phyloP scores from a whole-genome alignment of 2,329 filamentous ascomycete genomes.

The Diplodia corticola region DNA sequence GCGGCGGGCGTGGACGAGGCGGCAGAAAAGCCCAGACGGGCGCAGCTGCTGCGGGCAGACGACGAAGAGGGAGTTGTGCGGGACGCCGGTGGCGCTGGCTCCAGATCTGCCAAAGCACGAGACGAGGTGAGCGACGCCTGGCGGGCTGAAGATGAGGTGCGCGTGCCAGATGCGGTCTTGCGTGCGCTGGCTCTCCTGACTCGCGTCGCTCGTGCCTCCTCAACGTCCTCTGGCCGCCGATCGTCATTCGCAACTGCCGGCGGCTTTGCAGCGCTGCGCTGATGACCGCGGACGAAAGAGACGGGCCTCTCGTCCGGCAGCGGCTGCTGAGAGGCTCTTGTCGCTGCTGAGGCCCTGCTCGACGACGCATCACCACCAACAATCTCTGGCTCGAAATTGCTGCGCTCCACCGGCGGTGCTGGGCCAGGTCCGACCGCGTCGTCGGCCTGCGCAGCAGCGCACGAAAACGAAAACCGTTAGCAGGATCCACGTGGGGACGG shows the following conservation, averaged over 20 bases:
- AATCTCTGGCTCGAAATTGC: slow-evolving; percentile 12
- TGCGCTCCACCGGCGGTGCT: slow-evolving; percentile 17
- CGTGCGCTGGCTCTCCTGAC: slow-evolving; percentile 11
- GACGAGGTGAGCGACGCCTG: background rate
- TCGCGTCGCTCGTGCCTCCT: slow-evolving; percentile 20
- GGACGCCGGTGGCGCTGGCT: background rate
- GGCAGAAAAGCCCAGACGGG: background rate
- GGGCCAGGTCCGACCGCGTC: slow-evolving; percentile 16
- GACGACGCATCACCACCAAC: slow-evolving; percentile 1
- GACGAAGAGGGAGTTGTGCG: slow-evolving; percentile 10
- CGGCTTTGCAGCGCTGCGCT: slow-evolving; percentile 13
- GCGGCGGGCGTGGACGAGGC: background rate
- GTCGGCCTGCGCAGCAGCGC: slow-evolving; percentile 20
- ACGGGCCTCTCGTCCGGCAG: slow-evolving; percentile 3
- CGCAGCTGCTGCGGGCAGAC: background rate
- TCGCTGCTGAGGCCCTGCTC: background rate
- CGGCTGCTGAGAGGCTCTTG: background rate
- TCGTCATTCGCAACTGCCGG: slow-evolving; percentile 21
- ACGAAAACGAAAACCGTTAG: slow-evolving; percentile 17
- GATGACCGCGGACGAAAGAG: slow-evolving; percentile 4
- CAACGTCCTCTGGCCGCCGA: slow-evolving; percentile 19
- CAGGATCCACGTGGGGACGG: slow-evolving; percentile 10
- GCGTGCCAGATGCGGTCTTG: slow-evolving; percentile 16
- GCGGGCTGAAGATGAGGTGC: slow-evolving; percentile 11
- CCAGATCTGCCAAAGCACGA: background rate